Conservation (phyloP, 768 basidiomycete species). For the Clavulina sp. region DNA sequence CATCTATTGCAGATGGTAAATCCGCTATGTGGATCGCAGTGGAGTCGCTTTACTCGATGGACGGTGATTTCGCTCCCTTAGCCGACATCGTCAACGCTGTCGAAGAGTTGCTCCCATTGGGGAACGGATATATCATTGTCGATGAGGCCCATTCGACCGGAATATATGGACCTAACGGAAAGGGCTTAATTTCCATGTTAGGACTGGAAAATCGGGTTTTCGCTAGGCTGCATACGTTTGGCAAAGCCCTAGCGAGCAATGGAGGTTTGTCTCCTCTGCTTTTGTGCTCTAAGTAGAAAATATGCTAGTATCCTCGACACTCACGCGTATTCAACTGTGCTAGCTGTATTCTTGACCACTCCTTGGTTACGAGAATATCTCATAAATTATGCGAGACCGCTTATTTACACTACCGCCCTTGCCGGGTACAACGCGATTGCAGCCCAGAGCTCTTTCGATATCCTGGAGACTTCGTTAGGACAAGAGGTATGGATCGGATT, state of each 20-base stretch:
- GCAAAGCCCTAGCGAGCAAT: conserved; percentile 71
- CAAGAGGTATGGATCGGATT: conserved; percentile 28
- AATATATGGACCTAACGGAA: conserved; percentile 62
- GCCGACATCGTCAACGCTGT: conserved; percentile 42
- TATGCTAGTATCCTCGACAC: neutral
- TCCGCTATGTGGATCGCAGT: conserved; percentile 59
- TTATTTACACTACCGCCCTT: conserved; percentile 84
- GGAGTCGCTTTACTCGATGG: conserved; percentile 90
- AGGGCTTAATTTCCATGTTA: conserved; percentile 52
- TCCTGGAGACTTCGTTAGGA: conserved; percentile 51
- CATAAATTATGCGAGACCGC: conserved; percentile 76
- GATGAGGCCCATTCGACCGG: conserved; percentile 94
- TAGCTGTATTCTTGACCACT: conserved; percentile 63
- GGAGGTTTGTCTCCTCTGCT: conserved; percentile 42
- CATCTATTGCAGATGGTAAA: conserved; percentile 23
- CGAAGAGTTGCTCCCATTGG: conserved; percentile 39
- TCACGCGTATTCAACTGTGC: neutral
- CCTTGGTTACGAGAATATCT: conserved; percentile 64
- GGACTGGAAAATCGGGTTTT: conserved; percentile 57
- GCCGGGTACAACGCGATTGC: conserved; percentile 61
- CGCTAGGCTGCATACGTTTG: conserved; percentile 77
- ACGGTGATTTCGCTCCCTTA: conserved; percentile 77
- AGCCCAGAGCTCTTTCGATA: conserved; percentile 59
- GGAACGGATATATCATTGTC: conserved; percentile 58
- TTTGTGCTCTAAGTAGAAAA: neutral